These are phyloP conservation scores for Pestalotiopsis sp. DNA, from an alignment of 2,329 filamentous ascomycete species.

Conservation along the genomic window DNA sequence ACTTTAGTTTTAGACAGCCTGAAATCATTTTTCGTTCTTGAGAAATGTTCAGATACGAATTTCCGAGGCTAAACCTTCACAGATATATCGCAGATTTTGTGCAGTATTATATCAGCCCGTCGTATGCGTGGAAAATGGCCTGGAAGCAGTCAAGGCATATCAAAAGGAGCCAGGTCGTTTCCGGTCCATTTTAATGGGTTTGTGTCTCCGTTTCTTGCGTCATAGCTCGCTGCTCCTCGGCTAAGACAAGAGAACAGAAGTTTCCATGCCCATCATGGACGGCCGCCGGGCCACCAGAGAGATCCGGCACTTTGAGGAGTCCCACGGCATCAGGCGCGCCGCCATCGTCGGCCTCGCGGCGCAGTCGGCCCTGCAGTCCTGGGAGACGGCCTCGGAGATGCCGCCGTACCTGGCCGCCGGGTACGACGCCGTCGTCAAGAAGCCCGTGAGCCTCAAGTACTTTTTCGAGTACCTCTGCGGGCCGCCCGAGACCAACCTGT, in stretches of 20 bases:
- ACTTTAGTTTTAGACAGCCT: no score
- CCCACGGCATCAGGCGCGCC: not conserved
- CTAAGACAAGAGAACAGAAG: slow-evolving; percentile 18
- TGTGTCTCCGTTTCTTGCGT: not conserved
- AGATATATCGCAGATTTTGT: slow-evolving; percentile 11
- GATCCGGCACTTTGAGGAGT: slow-evolving; percentile 28
- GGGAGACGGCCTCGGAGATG: not conserved
- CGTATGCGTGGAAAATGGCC: slow-evolving; percentile 44
- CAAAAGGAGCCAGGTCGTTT: slow-evolving; percentile 34
- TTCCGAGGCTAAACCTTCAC: not conserved
- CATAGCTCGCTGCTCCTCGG: no score
- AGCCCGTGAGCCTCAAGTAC: not conserved
- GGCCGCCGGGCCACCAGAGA: slow-evolving; percentile 30
- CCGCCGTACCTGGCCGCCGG: not conserved
- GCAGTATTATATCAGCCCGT: slow-evolving; percentile 11
- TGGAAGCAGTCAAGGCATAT: slow-evolving; percentile 48
- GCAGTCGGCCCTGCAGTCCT: no score
- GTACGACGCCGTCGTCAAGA: slow-evolving; percentile 3
- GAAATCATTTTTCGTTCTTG: no score
- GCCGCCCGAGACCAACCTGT: slow-evolving; percentile 11
- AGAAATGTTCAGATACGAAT: no score
- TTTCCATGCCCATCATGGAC: slow-evolving; percentile 34
- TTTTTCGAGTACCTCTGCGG: slow-evolving; percentile 4
- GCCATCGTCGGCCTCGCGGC: slow-evolving; percentile 4
- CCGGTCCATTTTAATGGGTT: slow-evolving; percentile 52